These are phyloP conservation scores for Thermothelomyces thermophilus DNA, from an alignment of 2,329 filamentous ascomycete species.

Conservation along the genomic window DNA sequence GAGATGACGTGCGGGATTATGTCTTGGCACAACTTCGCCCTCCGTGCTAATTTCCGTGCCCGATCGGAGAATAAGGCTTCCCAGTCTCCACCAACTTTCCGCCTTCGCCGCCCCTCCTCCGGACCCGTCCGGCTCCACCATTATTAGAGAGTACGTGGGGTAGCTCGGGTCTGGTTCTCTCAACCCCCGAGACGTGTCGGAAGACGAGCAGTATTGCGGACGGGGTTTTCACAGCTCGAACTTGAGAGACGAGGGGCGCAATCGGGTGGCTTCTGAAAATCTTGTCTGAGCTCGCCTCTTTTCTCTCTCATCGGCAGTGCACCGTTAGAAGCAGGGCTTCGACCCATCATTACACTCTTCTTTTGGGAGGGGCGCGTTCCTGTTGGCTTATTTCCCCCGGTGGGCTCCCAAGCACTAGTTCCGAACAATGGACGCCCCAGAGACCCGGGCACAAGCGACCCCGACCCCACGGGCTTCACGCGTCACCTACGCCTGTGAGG, in stretches of 20 bases:
- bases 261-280: too few relatives aligned
- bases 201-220: neutral
- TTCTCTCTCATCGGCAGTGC: neutral
- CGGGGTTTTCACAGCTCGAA: too few relatives aligned
- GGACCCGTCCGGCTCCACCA: neutral
- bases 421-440: conserved; percentile 5
- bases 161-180: neutral
- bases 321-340: neutral
- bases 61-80: too few relatives aligned
- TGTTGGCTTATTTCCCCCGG: neutral
- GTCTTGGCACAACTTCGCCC: too few relatives aligned
- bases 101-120: conserved; percentile 5
- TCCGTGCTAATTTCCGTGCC: too few relatives aligned
- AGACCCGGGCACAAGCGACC: conserved; percentile 12
- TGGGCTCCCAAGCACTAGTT: neutral
- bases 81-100: too few relatives aligned
- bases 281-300: neutral
- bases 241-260: neutral
- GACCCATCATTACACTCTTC: neutral
- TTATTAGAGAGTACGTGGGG: neutral
- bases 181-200: conserved; percentile 15
- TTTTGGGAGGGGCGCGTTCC: neutral
- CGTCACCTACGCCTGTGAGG: conserved; percentile 46
- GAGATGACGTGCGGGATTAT: too few relatives aligned
- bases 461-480: conserved; percentile 25